phyloP scores from a whole-genome alignment of 371 early-diverging fungal species.

The Parasitella parasitica region DNA sequence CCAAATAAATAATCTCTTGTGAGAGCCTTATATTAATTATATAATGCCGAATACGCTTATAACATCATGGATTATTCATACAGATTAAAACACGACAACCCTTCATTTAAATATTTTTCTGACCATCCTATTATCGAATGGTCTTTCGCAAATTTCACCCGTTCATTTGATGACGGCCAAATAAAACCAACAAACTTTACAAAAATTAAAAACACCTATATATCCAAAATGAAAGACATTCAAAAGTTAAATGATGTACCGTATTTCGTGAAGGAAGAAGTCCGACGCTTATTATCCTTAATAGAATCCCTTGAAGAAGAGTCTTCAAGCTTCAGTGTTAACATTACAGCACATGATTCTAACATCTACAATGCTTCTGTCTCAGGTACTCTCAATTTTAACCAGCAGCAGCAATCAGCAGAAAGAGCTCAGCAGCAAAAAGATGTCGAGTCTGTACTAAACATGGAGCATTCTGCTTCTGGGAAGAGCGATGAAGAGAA shows the following conservation, averaged over 20 bases:
- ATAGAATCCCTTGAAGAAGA: not conserved
- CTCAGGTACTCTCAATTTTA: slow-evolving; percentile 4
- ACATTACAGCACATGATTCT: slow-evolving; percentile 1
- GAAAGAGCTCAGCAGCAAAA: not conserved
- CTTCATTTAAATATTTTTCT: slow-evolving; percentile 6
- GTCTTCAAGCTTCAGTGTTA: not conserved
- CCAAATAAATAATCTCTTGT: too few relatives aligned
- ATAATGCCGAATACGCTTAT: too few relatives aligned
- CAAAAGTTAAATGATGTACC: not conserved
- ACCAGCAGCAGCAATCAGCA: not conserved
- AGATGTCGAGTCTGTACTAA: not conserved
- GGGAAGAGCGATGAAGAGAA: slow-evolving; percentile 5
- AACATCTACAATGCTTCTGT: not conserved
- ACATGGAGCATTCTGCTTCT: not conserved
- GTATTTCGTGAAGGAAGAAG: slow-evolving; percentile 1
- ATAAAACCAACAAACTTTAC: not conserved
- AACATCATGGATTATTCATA: not conserved
- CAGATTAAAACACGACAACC: not conserved
- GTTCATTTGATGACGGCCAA: not conserved
- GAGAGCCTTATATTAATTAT: too few relatives aligned
- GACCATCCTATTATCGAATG: slow-evolving; percentile 9
- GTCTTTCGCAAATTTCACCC: not conserved
- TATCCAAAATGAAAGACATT: not conserved
- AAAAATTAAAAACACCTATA: slow-evolving; percentile 8
- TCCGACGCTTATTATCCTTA: slow-evolving; percentile 2